These are phyloP conservation scores for Coemansia sp. DNA, from an alignment of 192 early-diverging fungal genomes.

Conservation along the genomic window DNA sequence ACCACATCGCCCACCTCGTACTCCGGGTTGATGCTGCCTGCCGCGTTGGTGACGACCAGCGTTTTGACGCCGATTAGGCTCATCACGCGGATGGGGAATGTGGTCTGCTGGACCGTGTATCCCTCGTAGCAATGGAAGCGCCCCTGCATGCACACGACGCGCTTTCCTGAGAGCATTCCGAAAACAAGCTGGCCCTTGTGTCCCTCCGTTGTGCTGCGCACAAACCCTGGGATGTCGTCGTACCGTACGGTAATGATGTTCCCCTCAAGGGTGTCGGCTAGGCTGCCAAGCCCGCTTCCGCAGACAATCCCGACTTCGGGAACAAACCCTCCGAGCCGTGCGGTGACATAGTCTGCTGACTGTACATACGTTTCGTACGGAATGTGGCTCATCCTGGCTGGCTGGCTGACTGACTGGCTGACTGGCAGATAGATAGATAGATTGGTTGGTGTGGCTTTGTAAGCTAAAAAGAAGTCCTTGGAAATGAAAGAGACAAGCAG, in stretches of 20 bases:
- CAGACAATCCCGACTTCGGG: conserved; percentile 80
- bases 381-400: conserved; percentile 19
- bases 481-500: no score
- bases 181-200: conserved; percentile 73
- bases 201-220: conserved; percentile 64
- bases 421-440: neutral
- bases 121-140: conserved; percentile 94
- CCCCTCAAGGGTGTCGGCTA: conserved; percentile 73
- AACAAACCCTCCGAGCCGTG: conserved; percentile 20
- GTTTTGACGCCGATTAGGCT: conserved; percentile 76
- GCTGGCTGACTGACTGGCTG: no score
- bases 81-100: conserved; percentile 89
- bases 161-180: conserved; percentile 73
- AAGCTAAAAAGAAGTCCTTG: neutral
- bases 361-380: conserved; percentile 39
- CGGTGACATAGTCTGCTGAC: conserved; percentile 39
- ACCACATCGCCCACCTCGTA: conserved; percentile 87
- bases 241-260: conserved; percentile 67
- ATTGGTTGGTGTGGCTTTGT: neutral
- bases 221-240: conserved; percentile 86
- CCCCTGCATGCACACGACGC: conserved; percentile 87
- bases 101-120: conserved; percentile 72
- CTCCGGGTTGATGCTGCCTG: conserved; percentile 78
- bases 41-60: conserved; percentile 86
- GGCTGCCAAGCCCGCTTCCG: conserved; percentile 84